phyloP scores from a whole-genome alignment of 192 early-diverging fungal genomes.

The Pilaira anomala region DNA sequence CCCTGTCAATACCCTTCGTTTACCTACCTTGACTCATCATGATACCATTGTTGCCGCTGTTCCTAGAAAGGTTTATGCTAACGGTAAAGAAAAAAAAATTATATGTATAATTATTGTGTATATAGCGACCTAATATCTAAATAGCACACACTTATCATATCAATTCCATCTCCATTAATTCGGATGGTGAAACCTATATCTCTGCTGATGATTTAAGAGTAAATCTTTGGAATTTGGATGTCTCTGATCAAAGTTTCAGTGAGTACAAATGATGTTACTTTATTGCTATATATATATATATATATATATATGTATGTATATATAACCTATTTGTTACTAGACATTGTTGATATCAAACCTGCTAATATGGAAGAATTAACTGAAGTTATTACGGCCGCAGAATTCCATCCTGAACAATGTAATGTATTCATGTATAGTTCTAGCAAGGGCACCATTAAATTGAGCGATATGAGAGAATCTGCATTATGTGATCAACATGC shows the following conservation, averaged over 20 bases:
- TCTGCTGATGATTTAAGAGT: constrained; percentile 92
- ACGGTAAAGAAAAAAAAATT: constrained; percentile 37
- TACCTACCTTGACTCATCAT: constrained; percentile 80
- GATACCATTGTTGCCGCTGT: constrained; percentile 89
- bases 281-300: background rate
- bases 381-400: constrained; percentile 97
- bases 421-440: constrained; percentile 98
- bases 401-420: constrained; percentile 96
- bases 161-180: constrained; percentile 94
- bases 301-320: too few species aligned
- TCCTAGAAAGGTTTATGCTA: constrained; percentile 84
- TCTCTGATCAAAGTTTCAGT: constrained; percentile 89
- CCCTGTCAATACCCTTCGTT: constrained; percentile 49
- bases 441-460: constrained; percentile 96
- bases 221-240: constrained; percentile 89
- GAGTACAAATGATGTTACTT: background rate
- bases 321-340: constrained; percentile 45
- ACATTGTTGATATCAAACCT: constrained; percentile 99
- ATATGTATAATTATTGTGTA: background rate
- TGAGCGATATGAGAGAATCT: constrained; percentile 93
- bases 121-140: background rate
- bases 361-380: constrained; percentile 99
- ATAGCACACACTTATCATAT: constrained; percentile 89
- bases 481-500: constrained; percentile 94
- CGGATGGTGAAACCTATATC: constrained; percentile 86